Conservation (phyloP, 2,329 filamentous ascomycete genomes). For the Hirsutella rhossiliensis region DNA sequence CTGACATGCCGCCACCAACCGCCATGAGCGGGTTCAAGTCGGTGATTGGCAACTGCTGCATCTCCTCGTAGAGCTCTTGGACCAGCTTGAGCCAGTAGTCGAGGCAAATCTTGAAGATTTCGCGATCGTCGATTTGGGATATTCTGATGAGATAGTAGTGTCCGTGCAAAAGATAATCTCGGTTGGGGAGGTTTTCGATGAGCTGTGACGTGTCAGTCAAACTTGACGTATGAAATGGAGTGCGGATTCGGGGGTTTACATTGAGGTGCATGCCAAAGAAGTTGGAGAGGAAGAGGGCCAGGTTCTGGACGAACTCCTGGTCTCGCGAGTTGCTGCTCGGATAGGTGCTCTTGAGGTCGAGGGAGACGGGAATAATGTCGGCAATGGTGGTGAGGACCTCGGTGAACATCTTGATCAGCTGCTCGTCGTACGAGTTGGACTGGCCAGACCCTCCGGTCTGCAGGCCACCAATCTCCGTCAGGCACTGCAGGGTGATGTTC, state of each 20-base stretch:
- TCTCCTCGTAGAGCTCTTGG: conserved; percentile 96
- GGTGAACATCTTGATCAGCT: conserved; percentile 96
- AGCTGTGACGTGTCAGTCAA: conserved; percentile 37
- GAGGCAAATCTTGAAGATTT: conserved; percentile 98
- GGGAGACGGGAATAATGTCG: conserved; percentile 78
- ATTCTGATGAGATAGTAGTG: conserved; percentile 98
- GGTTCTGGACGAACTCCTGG: conserved; percentile 94
- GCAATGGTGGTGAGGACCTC: conserved; percentile 88
- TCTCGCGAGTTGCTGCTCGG: conserved; percentile 83
- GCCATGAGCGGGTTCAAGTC: conserved; percentile 84
- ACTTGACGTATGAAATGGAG: not conserved
- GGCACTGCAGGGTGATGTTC: conserved; percentile 89
- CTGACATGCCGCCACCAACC: conserved; percentile 60
- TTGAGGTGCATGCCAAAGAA: conserved; percentile 91
- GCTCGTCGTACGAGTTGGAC: conserved; percentile 75
- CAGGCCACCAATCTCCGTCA: conserved; percentile 92
- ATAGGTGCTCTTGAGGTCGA: conserved; percentile 88
- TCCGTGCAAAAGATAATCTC: conserved; percentile 86
- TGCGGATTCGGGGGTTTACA: conserved; percentile 29
- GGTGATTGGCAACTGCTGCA: conserved; percentile 89
- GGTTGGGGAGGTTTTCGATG: conserved; percentile 90
- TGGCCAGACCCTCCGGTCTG: conserved; percentile 64
- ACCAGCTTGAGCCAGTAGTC: conserved; percentile 99
- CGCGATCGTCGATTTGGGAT: conserved; percentile 94
- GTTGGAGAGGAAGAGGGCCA: conserved; percentile 91